A percentile compares a stretch with the other conserved stretches of the same genome.
Conservation (phyloP, 2,329 filamentous ascomycete species). For the Trichophyton rubrum region DNA sequence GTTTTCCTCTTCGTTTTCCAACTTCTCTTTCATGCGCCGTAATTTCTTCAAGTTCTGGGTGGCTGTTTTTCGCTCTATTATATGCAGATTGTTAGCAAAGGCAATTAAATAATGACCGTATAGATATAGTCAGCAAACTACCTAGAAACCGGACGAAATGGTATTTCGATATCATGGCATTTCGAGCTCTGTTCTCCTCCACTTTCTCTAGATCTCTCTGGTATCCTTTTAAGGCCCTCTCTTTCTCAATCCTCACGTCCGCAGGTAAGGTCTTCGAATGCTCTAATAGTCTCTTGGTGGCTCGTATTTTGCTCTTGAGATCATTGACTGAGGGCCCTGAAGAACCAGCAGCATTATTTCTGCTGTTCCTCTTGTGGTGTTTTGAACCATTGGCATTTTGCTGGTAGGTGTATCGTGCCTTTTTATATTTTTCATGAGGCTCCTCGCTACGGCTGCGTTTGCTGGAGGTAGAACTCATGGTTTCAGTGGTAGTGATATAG, state of each 20-base stretch:
- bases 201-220: conserved; percentile 43
- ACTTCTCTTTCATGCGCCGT: conserved; percentile 28
- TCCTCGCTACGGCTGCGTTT: neutral
- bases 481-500: neutral
- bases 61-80: conserved; percentile 32
- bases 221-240: conserved; percentile 46
- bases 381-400: neutral
- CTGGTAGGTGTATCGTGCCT: conserved; percentile 4
- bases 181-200: conserved; percentile 37
- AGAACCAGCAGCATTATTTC: neutral
- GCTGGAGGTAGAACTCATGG: neutral
- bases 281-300: conserved; percentile 42
- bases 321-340: conserved; percentile 32
- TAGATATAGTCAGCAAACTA: conserved; percentile 13
- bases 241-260: conserved; percentile 45
- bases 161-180: conserved; percentile 48
- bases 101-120: no score
- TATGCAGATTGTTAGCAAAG: neutral
- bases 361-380: neutral
- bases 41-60: conserved; percentile 28
- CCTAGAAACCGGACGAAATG: conserved; percentile 56
- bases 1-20: conserved; percentile 15
- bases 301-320: conserved; percentile 45
- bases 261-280: conserved; percentile 36
- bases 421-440: conserved; percentile 3